Conservation (phyloP, 495 filamentous ascomycete genomes). For the Lentithecium fluviatile region DNA sequence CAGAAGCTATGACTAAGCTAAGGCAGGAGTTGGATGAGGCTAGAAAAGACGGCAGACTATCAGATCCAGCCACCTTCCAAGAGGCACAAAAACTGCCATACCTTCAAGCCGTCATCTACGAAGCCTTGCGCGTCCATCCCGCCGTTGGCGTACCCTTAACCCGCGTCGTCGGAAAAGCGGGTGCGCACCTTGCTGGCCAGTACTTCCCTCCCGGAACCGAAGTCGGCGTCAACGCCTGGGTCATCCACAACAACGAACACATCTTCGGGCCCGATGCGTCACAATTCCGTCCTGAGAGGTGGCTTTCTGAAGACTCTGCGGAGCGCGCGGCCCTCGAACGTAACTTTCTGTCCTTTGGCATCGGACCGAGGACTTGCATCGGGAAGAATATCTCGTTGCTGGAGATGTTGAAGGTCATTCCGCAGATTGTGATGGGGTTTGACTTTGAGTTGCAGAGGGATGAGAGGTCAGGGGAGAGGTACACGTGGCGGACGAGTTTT, state of each 20-base stretch:
- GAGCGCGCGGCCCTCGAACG: not conserved
- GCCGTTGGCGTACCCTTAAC: not conserved
- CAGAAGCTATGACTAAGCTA: not conserved
- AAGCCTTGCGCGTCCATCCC: constrained; percentile 11
- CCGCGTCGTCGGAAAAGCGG: not conserved
- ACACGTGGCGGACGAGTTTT: too few species aligned
- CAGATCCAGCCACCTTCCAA: not conserved
- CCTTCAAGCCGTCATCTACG: constrained; percentile 9
- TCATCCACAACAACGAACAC: constrained; percentile 49
- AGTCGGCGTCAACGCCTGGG: constrained; percentile 58
- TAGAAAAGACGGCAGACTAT: not conserved
- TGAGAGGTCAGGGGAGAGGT: too few species aligned
- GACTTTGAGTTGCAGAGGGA: constrained; percentile 30
- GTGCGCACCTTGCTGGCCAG: too few species aligned
- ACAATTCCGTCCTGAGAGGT: constrained; percentile 51
- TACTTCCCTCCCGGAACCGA: constrained; percentile 12
- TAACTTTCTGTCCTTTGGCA: constrained; percentile 23
- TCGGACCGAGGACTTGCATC: constrained; percentile 27
- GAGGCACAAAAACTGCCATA: constrained; percentile 5
- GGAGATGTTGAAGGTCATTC: constrained; percentile 34
- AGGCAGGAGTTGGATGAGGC: not conserved
- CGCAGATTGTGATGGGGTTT: constrained; percentile 26
- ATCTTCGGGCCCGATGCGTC: constrained; percentile 51
- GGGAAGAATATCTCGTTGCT: constrained; percentile 29
- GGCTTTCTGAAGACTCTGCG: constrained; percentile 43